These are phyloP conservation scores for Encephalitozoon hellem DNA, from an alignment of 371 early-diverging fungal species.

Conservation along the genomic window DNA sequence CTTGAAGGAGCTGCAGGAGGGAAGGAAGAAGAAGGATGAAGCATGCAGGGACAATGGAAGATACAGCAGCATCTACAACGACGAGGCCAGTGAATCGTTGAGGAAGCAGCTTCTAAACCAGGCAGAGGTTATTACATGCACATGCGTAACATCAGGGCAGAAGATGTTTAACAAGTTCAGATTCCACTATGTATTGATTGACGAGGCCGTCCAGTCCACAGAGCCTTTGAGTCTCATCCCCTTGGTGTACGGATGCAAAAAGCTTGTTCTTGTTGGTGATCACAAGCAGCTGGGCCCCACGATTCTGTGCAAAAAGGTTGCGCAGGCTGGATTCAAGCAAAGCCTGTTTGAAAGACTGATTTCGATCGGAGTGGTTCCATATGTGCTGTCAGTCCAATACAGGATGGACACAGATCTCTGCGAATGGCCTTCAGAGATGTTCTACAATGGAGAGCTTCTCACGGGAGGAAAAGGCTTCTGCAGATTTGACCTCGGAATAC, in stretches of 20 bases:
- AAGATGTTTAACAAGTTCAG: constrained; percentile 72
- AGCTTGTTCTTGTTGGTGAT: constrained; percentile 90
- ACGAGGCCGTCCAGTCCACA: constrained; percentile 90
- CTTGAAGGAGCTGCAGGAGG: constrained; percentile 70
- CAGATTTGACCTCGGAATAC: constrained; percentile 92
- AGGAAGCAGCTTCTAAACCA: constrained; percentile 76
- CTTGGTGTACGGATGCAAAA: constrained; percentile 78
- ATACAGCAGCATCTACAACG: constrained; percentile 70
- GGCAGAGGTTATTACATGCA: constrained; percentile 91
- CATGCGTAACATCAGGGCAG: constrained; percentile 92
- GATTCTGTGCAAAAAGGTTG: constrained; percentile 86
- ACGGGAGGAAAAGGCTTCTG: constrained; percentile 60
- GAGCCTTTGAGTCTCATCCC: constrained; percentile 95
- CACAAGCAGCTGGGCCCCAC: constrained; percentile 96
- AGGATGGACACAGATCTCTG: constrained; percentile 94
- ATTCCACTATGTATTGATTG: constrained; percentile 85
- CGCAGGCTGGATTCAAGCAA: constrained; percentile 79
- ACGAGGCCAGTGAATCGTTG: constrained; percentile 59
- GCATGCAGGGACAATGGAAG: constrained; percentile 65
- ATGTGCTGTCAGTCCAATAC: constrained; percentile 87
- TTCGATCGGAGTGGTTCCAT: constrained; percentile 75
- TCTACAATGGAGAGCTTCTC: constrained; percentile 87
- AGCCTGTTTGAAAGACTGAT: constrained; percentile 89
- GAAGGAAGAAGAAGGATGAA: constrained; percentile 73
- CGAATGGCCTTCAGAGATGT: constrained; percentile 92